Evolutionary conservation across 2,329 filamentous ascomycete genomes (phyloP).

Genomic region (Penicillium freii): DNA sequence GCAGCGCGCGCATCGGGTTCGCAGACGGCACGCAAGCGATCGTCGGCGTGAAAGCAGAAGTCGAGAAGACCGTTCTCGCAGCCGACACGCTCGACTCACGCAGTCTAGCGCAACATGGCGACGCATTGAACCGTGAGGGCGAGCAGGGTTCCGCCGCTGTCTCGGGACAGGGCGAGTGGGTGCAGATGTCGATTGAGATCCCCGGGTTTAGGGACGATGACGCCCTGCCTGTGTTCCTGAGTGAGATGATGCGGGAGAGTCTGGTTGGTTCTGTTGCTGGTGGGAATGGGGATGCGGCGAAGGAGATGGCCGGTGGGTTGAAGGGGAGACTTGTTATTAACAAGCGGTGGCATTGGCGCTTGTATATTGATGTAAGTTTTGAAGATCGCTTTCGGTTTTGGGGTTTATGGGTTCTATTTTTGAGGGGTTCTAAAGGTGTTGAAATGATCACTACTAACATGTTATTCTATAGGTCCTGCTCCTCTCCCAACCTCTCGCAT

Average conservation of each 20-base stretch:
- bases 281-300: slow-evolving; percentile 62
- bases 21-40: slow-evolving; percentile 94
- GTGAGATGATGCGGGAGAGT: slow-evolving; percentile 84
- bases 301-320: slow-evolving; percentile 64
- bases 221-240: slow-evolving; percentile 79
- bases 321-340: slow-evolving; percentile 80
- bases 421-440: too few species aligned
- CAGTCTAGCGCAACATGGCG: slow-evolving; percentile 41
- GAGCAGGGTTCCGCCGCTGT: slow-evolving; percentile 25
- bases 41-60: slow-evolving; percentile 92
- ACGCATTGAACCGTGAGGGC: slow-evolving; percentile 26
- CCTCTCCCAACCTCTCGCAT: slow-evolving; percentile 88
- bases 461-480: slow-evolving; percentile 68
- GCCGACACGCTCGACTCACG: slow-evolving; percentile 37
- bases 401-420: neutral
- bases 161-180: slow-evolving; percentile 64
- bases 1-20: slow-evolving; percentile 89
- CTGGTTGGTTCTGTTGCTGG: slow-evolving; percentile 69
- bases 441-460: neutral
- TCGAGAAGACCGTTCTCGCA: slow-evolving; percentile 65
- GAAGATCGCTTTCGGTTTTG: neutral
- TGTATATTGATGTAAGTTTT: slow-evolving; percentile 78
- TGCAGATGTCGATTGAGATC: slow-evolving; percentile 89
- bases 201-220: slow-evolving; percentile 90
- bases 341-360: slow-evolving; percentile 87